phyloP scores from a whole-genome alignment of 202 grass and related monocot species.

The Eragrostis tef region DNA sequence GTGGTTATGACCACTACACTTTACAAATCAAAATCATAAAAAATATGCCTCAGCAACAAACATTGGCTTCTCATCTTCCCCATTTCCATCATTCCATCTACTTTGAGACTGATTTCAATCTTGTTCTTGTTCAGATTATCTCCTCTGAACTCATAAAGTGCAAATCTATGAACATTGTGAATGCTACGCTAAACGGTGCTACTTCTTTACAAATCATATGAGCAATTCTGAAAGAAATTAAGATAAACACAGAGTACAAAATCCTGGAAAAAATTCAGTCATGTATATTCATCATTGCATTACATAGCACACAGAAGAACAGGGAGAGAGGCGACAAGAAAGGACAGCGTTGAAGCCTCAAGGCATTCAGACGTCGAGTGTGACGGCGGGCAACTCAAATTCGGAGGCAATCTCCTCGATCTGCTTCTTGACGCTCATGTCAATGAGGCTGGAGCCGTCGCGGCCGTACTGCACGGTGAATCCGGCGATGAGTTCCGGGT shows the following conservation, averaged over 20 bases:
- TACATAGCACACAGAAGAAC: conserved; percentile 31
- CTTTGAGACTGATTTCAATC: neutral
- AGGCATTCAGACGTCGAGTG: conserved; percentile 54
- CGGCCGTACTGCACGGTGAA: conserved; percentile 85
- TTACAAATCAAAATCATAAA: neutral
- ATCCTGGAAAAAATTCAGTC: conserved; percentile 13
- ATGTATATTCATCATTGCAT: conserved; percentile 24
- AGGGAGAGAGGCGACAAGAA: conserved; percentile 33
- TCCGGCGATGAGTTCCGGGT: conserved; percentile 78
- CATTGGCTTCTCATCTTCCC: neutral
- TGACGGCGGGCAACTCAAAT: conserved; percentile 64
- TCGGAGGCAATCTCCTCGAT: conserved; percentile 75
- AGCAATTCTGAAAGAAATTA: neutral
- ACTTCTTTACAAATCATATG: neutral
- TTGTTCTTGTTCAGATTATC: neutral
- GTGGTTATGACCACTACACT: neutral
- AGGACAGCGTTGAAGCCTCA: conserved; percentile 27
- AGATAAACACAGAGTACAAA: conserved; percentile 12
- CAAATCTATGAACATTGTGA: neutral
- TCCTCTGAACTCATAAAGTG: conserved; percentile 1
- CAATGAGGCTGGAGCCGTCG: conserved; percentile 69
- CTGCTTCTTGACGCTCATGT: conserved; percentile 93
- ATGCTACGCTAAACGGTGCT: neutral
- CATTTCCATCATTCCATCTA: neutral
- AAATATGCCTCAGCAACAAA: neutral